Percentiles rank a stretch among this genome's conserved stretches.
phyloP scores from a whole-genome alignment of 352 stramenopile species.

The Globisporangium viniferum region DNA sequence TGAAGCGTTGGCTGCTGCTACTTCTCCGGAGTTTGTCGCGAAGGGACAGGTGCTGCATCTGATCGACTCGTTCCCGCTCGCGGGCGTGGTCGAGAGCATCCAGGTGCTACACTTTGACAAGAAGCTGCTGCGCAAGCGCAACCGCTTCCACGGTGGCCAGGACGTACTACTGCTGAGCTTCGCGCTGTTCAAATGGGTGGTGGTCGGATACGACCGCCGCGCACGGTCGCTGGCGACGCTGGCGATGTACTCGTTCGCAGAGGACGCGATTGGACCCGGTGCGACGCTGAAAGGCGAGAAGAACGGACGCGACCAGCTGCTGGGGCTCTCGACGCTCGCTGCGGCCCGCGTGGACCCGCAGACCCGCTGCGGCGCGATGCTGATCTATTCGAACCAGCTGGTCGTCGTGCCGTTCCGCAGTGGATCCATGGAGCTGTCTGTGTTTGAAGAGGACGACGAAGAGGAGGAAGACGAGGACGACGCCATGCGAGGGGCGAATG shows the following conservation, averaged over 20 bases:
- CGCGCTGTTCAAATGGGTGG: conserved; percentile 70
- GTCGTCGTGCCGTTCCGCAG: conserved; percentile 80
- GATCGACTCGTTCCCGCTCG: conserved; percentile 65
- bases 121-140: conserved; percentile 59
- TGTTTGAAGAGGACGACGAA: conserved; percentile 80
- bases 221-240: conserved; percentile 51
- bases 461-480: conserved; percentile 60
- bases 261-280: conserved; percentile 77
- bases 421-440: conserved; percentile 72
- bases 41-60: conserved; percentile 74
- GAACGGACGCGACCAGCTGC: conserved; percentile 69
- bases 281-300: conserved; percentile 79
- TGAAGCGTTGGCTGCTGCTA: not conserved
- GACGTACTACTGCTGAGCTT: conserved; percentile 82
- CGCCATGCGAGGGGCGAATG: conserved; percentile 3
- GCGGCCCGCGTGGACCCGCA: conserved; percentile 66
- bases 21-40: conserved; percentile 6
- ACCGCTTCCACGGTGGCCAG: conserved; percentile 64
- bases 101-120: conserved; percentile 72
- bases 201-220: conserved; percentile 71
- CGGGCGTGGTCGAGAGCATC: conserved; percentile 66
- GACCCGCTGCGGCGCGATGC: conserved; percentile 74
- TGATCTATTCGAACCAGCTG: conserved; percentile 81
- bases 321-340: conserved; percentile 55
- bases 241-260: conserved; percentile 77